These are phyloP conservation scores for Nephelium lappaceum DNA, from an alignment of 345 rosid species.

Conservation along the genomic window DNA sequence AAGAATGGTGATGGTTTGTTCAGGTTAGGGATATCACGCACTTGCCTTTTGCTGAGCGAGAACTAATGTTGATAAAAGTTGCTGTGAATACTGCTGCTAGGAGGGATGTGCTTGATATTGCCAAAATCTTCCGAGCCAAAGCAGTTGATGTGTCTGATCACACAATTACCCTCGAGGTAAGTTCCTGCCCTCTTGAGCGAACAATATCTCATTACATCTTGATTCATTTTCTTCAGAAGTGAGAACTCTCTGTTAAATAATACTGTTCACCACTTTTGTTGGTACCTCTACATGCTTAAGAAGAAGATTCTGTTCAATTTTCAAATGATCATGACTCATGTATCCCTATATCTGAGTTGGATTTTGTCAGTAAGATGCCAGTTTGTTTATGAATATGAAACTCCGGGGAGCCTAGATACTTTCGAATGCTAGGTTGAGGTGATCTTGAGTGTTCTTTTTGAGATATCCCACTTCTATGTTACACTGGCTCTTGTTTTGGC, in stretches of 20 bases:
- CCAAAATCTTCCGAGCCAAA: conserved; percentile 71
- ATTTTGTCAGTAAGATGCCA: too few species aligned
- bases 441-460: neutral
- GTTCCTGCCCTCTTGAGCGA: neutral
- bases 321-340: neutral
- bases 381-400: too few species aligned
- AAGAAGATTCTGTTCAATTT: neutral
- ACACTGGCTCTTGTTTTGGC: neutral
- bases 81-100: conserved; percentile 65
- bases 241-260: neutral
- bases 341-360: too few species aligned
- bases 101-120: conserved; percentile 71
- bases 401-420: neutral
- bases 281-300: neutral
- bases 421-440: neutral
- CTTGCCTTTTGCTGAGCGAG: conserved; percentile 74
- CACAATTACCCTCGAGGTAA: conserved; percentile 73
- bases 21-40: conserved; percentile 73
- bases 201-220: neutral
- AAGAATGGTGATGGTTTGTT: conserved; percentile 9
- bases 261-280: neutral
- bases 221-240: neutral
- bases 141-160: conserved; percentile 80
- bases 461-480: neutral
- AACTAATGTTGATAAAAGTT: conserved; percentile 65